Evolutionary conservation across 2,329 filamentous ascomycete species (phyloP), one percentile per base, ranked within the genome.

Genomic region (Phaeoacremonium minimum): DNA sequence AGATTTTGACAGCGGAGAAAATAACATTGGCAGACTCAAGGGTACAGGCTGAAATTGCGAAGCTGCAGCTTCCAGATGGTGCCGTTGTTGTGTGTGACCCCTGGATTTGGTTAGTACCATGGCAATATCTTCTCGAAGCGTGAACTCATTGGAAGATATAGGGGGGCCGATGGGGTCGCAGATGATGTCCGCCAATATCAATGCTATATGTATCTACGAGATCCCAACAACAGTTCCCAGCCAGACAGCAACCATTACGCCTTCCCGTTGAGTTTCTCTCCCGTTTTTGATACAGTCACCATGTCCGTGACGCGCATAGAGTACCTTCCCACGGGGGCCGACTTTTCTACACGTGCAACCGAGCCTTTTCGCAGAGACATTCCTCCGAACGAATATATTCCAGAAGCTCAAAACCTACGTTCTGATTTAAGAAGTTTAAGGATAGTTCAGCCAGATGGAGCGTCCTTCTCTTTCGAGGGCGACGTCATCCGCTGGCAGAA

Each of bases 221-320:
- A 83, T 45, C 77, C 79, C 4, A 59, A 64, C 18, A 80, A 85
- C 50, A 48, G 74, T 1, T 52, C 61, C 6, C 75, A 83, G 48
- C 56, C 61, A n/a, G 81, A 87, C 49, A 75, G 74, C 29, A 84
- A 83, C 50, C 79, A 85, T 53, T 85, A 85, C 50, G 77, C 82
- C 1, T 72, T 83, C 46, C 82, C 82, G 1, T 61, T 85, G 3
- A 68, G 74, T n/a, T 77, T 83, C 43, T 83, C 78, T 3, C 81
- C 82, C 0, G 81, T 86, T 15, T 64, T 88, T 29, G 78, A 80
- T 50, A 74, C 72, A 0, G 69, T 71, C 28, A 77, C 69, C 2
- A 73, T 76, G 61, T 76, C 80, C 49, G 70, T 88, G 26, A 70
- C 84, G 31, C 75, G 83, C 9, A 83, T 88, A 44, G 83, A 88